These are phyloP conservation scores for Orychophragmus violaceus DNA, from an alignment of 345 rosid genomes.

Conservation along the genomic window DNA sequence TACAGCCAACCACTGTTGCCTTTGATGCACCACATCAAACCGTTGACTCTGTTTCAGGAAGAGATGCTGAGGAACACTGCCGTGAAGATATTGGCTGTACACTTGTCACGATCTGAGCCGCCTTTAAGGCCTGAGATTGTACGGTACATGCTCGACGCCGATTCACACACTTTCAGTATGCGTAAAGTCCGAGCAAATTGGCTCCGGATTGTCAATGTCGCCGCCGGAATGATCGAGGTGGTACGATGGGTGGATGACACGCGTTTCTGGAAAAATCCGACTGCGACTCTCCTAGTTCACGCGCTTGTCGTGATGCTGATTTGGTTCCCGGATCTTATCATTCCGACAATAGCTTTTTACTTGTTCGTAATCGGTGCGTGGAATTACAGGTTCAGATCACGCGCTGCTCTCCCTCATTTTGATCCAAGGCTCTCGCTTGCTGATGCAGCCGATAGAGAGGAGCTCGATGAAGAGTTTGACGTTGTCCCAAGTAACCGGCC, in stretches of 20 bases:
- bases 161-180: slow-evolving; percentile 68
- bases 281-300: slow-evolving; percentile 67
- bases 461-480: slow-evolving; percentile 86
- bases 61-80: slow-evolving; percentile 46
- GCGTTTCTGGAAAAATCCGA: slow-evolving; percentile 71
- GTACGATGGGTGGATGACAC: slow-evolving; percentile 78
- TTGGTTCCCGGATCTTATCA: slow-evolving; percentile 74
- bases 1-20: slow-evolving; percentile 72
- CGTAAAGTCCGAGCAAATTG: slow-evolving; percentile 77
- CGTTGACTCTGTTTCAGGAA: slow-evolving; percentile 42
- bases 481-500: slow-evolving; percentile 44
- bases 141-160: slow-evolving; percentile 66
- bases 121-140: slow-evolving; percentile 61
- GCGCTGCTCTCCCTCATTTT: slow-evolving; percentile 53
- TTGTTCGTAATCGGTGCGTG: slow-evolving; percentile 70
- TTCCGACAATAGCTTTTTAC: slow-evolving; percentile 67
- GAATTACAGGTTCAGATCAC: slow-evolving; percentile 60
- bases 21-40: slow-evolving; percentile 73
- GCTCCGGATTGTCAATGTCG: slow-evolving; percentile 59
- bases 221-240: slow-evolving; percentile 48
- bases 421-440: slow-evolving; percentile 70
- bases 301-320: slow-evolving; percentile 63
- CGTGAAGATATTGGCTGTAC: slow-evolving; percentile 49
- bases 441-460: slow-evolving; percentile 46
- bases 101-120: slow-evolving; percentile 74